Conservation (phyloP, 139 green algal species). For the Bryopsis sp. region DNA sequence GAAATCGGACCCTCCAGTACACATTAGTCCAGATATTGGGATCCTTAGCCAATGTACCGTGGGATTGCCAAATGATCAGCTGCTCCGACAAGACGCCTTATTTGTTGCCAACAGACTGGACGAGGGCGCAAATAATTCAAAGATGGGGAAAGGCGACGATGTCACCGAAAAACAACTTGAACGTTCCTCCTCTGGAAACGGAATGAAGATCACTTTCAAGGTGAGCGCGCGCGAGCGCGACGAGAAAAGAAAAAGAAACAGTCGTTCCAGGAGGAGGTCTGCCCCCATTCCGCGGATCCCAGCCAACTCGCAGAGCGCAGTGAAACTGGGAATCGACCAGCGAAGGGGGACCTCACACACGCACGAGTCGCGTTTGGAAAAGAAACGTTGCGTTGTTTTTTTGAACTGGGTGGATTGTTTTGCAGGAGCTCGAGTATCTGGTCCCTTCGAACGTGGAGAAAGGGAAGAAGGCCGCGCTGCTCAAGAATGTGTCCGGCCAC, state of each 20-base stretch:
- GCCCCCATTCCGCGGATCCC: background rate
- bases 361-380: background rate
- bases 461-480: conserved; percentile 35
- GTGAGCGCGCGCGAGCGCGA: background rate
- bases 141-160: too few species aligned
- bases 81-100: too few species aligned
- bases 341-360: background rate
- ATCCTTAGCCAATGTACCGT: too few species aligned
- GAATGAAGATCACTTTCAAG: conserved; percentile 8
- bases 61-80: too few species aligned
- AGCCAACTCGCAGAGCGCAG: background rate
- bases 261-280: background rate
- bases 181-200: too few species aligned
- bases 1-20: too few species aligned
- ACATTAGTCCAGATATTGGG: too few species aligned
- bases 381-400: background rate
- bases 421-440: conserved; percentile 41
- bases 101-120: too few species aligned
- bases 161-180: background rate
- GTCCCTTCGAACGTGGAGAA: conserved; percentile 45
- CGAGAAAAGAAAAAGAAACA: background rate
- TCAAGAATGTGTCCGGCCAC: conserved; percentile 49
- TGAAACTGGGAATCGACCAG: background rate
- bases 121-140: too few species aligned
- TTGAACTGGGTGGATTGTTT: background rate